phyloP scores from a whole-genome alignment of 2,329 filamentous ascomycete species.

The Juglanconis oblonga region DNA sequence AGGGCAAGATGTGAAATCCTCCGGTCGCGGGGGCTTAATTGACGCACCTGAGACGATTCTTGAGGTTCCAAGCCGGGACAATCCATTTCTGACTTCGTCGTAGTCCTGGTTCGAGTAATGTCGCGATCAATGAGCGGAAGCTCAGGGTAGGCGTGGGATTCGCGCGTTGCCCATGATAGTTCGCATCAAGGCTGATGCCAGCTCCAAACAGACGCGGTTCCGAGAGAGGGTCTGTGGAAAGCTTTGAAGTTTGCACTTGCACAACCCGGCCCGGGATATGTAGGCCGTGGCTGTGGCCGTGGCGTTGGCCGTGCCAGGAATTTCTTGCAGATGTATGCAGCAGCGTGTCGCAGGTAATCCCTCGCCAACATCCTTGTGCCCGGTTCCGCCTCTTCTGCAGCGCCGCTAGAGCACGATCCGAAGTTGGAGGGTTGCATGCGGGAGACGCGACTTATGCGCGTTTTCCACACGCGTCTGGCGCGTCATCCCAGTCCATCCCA shows the following conservation, averaged over 20 bases:
- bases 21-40: neutral
- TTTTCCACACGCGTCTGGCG: slow-evolving; percentile 11
- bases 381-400: slow-evolving; percentile 7
- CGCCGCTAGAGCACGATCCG: slow-evolving; percentile 1
- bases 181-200: neutral
- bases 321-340: neutral
- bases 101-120: neutral
- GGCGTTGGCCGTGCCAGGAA: neutral
- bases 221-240: neutral
- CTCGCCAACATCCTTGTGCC: slow-evolving; percentile 2
- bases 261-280: neutral
- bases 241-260: neutral
- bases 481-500: slow-evolving; percentile 11
- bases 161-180: slow-evolving; percentile 7
- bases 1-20: neutral
- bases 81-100: neutral
- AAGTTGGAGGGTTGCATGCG: slow-evolving; percentile 3
- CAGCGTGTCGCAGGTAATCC: neutral
- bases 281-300: neutral
- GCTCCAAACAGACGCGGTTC: neutral
- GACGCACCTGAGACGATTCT: neutral
- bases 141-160: slow-evolving; percentile 3
- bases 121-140: neutral
- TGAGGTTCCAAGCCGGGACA: too few relatives aligned
- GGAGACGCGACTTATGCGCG: slow-evolving; percentile 1